Evolutionary conservation across 352 stramenopile species (phyloP).

Genomic region (Hyphochytrium catenoides): DNA sequence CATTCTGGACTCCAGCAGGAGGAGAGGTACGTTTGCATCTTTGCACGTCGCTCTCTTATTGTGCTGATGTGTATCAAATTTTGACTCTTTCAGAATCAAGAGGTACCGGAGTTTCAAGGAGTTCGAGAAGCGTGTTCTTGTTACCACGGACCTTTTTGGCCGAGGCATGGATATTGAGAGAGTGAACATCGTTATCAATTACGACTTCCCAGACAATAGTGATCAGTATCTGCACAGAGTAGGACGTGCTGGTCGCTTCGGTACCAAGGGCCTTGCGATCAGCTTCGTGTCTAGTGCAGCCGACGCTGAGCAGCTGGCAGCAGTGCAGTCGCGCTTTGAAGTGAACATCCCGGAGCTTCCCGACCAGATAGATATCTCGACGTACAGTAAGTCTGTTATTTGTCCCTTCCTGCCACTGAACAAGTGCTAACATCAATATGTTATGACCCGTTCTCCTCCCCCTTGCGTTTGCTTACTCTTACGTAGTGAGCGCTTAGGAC

Average conservation of each 20-base stretch:
- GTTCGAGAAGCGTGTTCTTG: constrained; percentile 97
- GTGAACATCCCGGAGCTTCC: constrained; percentile 97
- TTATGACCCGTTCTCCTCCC: too few relatives aligned
- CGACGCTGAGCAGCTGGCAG: constrained; percentile 91
- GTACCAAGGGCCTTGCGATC: constrained; percentile 99
- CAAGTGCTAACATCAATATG: too few relatives aligned
- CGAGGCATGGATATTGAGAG: constrained; percentile 99
- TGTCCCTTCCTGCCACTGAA: too few relatives aligned
- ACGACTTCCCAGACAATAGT: constrained; percentile 94
- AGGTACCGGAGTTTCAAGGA: constrained; percentile 99
- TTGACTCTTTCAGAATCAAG: constrained; percentile 39
- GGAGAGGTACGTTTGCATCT: constrained; percentile 28
- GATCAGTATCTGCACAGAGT: constrained; percentile 99
- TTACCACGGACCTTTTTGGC: constrained; percentile 98
- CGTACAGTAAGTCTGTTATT: too few relatives aligned
- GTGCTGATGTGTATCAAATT: neutral
- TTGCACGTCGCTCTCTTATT: neutral
- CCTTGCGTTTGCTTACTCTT: too few relatives aligned
- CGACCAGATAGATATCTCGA: constrained; percentile 97
- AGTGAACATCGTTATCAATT: constrained; percentile 99
- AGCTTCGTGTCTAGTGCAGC: constrained; percentile 95
- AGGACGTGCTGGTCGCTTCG: constrained; percentile 94
- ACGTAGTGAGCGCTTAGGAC: too few relatives aligned
- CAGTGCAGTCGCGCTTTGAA: constrained; percentile 97
- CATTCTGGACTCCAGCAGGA: constrained; percentile 92